Conservation (phyloP, 495 filamentous ascomycete species). For the Venustampulla echinocandica region DNA sequence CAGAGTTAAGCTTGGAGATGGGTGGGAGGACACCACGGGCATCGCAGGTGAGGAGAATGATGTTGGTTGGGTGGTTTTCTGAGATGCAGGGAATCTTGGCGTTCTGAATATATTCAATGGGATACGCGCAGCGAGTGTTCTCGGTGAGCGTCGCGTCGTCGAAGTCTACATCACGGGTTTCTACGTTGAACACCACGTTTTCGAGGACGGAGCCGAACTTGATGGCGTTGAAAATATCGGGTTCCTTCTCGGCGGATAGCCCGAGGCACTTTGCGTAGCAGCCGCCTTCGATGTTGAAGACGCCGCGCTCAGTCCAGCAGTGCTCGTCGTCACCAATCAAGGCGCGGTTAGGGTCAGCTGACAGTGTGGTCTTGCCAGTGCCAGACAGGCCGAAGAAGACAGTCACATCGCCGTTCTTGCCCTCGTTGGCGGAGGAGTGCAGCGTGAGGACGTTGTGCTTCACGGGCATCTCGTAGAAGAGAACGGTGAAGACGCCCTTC, state of each 20-base stretch:
- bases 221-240: slow-evolving; percentile 96
- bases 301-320: slow-evolving; percentile 93
- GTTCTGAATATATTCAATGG: slow-evolving; percentile 97
- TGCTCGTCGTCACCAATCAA: slow-evolving; percentile 99
- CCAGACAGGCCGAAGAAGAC: slow-evolving; percentile 99
- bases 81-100: slow-evolving; percentile 95
- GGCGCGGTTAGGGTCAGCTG: slow-evolving; percentile 90
- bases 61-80: slow-evolving; percentile 85
- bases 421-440: slow-evolving; percentile 90
- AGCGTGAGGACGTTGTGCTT: slow-evolving; percentile 98
- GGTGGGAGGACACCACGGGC: slow-evolving; percentile 95
- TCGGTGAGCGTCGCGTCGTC: slow-evolving; percentile 92
- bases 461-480: slow-evolving; percentile 99
- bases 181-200: slow-evolving; percentile 95
- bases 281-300: slow-evolving; percentile 99
- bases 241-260: slow-evolving; percentile 96
- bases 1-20: slow-evolving; percentile 91
- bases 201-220: slow-evolving; percentile 94
- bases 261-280: slow-evolving; percentile 99
- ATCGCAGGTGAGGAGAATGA: slow-evolving; percentile 96
- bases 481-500: slow-evolving; percentile 98
- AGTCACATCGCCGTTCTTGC: slow-evolving; percentile 80
- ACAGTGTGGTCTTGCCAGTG: slow-evolving; percentile 97
- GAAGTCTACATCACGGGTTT: slow-evolving; percentile 85
- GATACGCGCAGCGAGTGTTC: slow-evolving; percentile 96